Base-by-base conservation (phyloP, 2,329 filamentous ascomycete genomes). In the Penicillium verrucosum region DNA sequence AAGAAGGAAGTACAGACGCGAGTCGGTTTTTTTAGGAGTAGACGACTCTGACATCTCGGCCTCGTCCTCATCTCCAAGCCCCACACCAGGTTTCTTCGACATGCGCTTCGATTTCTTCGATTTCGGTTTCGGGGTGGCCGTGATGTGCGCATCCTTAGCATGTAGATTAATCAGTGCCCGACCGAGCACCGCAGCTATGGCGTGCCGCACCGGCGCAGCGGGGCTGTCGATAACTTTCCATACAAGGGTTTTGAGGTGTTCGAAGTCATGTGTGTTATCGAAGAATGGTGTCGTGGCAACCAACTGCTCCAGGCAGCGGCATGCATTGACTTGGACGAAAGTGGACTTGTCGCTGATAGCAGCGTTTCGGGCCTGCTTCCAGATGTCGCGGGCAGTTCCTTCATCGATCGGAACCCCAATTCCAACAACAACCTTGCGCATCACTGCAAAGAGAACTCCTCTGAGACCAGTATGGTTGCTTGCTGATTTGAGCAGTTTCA, bases 191-290 rank as follows among this genome's bases (percentile, higher is more conserved):
- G 91, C 89, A 7, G 92, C 92, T 4, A 91, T 91, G 2, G 92
- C 90, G 73, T 93, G 89, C 58, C 94, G 85, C 50, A 96, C 90
- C 29, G 87, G 82, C 0, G 86, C 77, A 47, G 87, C 89, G 1
- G 85, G 75, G 36, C 88, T 92, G 65, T 99, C 94, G 58, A 95
- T 88, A 0, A 88, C 84, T 74, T 96, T 97, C 82, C 92, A 94
- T 16, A 95, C 78, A 6, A 88, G 85, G 34, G 83, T 84, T 73
- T 93, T 92, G 21, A 97, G 76, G 70, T 89, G 91, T 64, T 99
- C 94, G 68, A 96, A 96, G 70, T 99, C 94, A 70, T 82, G 87
- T 14, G 88, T 85, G 68, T 95, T 96, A 69, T 92, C 87, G 69
- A 97, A 97, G 70, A 90, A 95, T 0, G 83, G 75, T 0, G 92